These are phyloP conservation scores for Tephrocybe sp. DNA, from an alignment of 768 basidiomycete species.

Conservation along the genomic window DNA sequence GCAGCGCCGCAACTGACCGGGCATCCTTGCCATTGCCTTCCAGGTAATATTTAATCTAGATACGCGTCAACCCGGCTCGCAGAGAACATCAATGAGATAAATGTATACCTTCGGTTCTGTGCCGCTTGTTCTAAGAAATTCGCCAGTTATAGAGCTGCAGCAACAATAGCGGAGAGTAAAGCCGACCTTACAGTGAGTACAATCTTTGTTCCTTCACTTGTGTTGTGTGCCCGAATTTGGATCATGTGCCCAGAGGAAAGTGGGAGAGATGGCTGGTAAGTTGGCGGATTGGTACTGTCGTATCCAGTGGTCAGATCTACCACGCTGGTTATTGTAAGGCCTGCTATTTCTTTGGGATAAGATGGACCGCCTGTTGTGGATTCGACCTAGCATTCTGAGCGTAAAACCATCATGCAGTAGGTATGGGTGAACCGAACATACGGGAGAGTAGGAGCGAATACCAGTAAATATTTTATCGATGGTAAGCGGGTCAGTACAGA, in stretches of 20 bases:
- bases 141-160: background rate
- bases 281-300: constrained; percentile 72
- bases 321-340: constrained; percentile 56
- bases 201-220: constrained; percentile 42
- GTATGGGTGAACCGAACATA: constrained; percentile 20
- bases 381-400: constrained; percentile 4
- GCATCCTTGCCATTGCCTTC: constrained; percentile 68
- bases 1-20: constrained; percentile 40
- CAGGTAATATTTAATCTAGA: constrained; percentile 85
- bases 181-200: constrained; percentile 69
- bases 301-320: constrained; percentile 78
- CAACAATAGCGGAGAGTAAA: background rate
- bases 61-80: constrained; percentile 12
- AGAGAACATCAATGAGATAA: background rate
- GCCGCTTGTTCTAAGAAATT: constrained; percentile 62
- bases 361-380: constrained; percentile 22
- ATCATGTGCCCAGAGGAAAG: constrained; percentile 86
- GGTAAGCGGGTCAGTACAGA: constrained; percentile 63
- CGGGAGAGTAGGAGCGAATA: constrained; percentile 54
- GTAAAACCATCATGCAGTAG: background rate
- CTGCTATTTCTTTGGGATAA: constrained; percentile 64
- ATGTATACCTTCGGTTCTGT: constrained; percentile 78
- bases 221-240: constrained; percentile 59
- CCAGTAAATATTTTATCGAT: constrained; percentile 67
- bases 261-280: constrained; percentile 57